Base-by-base conservation (phyloP, 2,329 filamentous ascomycete genomes). In the Sporothrix schenckii region DNA sequence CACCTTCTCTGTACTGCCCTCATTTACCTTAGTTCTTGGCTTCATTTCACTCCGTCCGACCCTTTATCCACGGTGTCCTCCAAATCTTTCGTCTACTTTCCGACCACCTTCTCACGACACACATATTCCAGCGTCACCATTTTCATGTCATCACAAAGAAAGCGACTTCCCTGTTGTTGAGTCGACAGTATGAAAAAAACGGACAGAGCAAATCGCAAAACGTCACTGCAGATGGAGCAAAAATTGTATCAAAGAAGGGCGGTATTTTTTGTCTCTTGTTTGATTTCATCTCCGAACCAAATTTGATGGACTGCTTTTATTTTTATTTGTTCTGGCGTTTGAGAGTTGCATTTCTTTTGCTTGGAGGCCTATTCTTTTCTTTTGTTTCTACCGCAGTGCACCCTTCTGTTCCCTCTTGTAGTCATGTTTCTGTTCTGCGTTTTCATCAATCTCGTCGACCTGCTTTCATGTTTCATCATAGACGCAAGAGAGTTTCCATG, bases 331-430 rank as follows among this genome's bases (percentile, higher is more conserved):
- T 47, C 58, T 47, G 58, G 58, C 58, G 58, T 63, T 24, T 2
- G 58, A 27, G 39, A 27, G 58, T 63, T 63, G 27, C 4, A 16
- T 44, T 44, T 44, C 41, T 44, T 63, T 27, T 19, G 7, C 41
- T 63, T 27, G 39, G 39, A 39, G 39, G 56, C n/a, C 19, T 9
- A 71, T 68, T 68, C 66, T 70, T 66, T 53, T 66, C 67, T 70
- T 69, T 24, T 69, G 34, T 30, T 21, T 63, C 13, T 39, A 34
- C 14, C 30, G 44, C 11, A 39, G 13, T 19, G 39, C 13, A 58
- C 39, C 44, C 16, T 69, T 11, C 39, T 3, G 4, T 21, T 30
- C 4, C 30, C 5, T 21, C 47, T 24, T 52, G 65, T 63, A 49
- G n/a, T 30, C 13, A 44, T 56, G 34, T 41, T 41, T 10, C n/a